Evolutionary conservation across 1,139 yeast genomes (phyloP).

Genomic region (Candida labiduridarum): DNA sequence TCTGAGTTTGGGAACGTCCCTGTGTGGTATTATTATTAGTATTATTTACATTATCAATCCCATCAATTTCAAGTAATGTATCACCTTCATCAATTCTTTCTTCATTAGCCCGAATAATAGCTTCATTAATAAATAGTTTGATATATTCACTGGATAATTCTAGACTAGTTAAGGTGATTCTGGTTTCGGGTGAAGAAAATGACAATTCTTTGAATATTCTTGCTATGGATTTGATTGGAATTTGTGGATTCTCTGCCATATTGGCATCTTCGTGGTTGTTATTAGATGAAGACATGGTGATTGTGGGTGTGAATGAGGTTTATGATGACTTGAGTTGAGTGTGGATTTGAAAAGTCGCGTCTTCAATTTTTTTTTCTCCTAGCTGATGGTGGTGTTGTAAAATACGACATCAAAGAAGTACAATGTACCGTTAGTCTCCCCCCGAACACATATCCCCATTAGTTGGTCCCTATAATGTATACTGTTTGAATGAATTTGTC

Average conservation of each 20-base stretch:
- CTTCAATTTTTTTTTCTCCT: no score
- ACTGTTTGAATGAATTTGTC: no score
- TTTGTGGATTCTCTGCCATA: conserved; percentile 2
- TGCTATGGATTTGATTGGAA: conserved; percentile 52
- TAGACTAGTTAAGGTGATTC: conserved; percentile 52
- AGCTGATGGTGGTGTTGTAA: no score
- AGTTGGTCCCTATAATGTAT: no score
- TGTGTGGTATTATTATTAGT: conserved; percentile 19
- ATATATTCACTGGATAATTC: conserved; percentile 58
- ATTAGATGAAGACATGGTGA: not conserved
- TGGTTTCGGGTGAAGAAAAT: conserved; percentile 49
- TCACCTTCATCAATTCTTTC: conserved; percentile 40
- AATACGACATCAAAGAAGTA: no score
- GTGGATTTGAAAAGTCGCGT: no score
- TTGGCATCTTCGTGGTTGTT: not conserved
- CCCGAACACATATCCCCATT: no score
- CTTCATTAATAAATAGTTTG: conserved; percentile 63
- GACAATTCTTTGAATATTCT: conserved; percentile 56
- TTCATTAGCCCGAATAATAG: conserved; percentile 62
- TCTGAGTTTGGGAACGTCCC: no score
- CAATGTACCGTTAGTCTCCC: no score
- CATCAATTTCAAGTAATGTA: conserved; percentile 28
- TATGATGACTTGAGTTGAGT: no score
- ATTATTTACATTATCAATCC: conserved; percentile 29
- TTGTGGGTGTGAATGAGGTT: no score